Percentiles rank a stretch among this genome's conserved stretches.
Conservation (phyloP, 202 grass and related monocot genomes). For the Bolboschoenoplectus hybrid region DNA sequence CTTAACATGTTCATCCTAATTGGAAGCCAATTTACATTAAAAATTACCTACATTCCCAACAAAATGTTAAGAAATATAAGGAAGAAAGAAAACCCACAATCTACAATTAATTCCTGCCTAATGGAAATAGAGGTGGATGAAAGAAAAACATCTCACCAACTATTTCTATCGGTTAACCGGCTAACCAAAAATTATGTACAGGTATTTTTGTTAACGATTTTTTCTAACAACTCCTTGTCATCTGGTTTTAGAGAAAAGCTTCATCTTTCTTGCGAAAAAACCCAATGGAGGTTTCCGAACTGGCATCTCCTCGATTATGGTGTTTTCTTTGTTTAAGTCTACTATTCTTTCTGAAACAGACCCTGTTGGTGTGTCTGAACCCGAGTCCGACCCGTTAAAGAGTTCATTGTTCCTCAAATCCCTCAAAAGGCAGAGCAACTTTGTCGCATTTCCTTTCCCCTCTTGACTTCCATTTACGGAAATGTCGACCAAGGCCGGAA, state of each 20-base stretch:
- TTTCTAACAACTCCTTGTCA: conserved; percentile 38
- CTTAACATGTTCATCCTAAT: neutral
- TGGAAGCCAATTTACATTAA: conserved; percentile 2
- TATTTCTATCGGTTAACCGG: conserved; percentile 50
- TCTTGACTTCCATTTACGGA: conserved; percentile 75
- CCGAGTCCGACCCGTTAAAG: conserved; percentile 31
- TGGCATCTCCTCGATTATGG: conserved; percentile 39
- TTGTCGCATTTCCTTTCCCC: conserved; percentile 54
- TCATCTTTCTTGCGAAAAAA: conserved; percentile 70
- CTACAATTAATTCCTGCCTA: conserved; percentile 32
- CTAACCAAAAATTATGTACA: conserved; percentile 56
- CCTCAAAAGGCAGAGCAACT: conserved; percentile 78
- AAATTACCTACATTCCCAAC: conserved; percentile 10
- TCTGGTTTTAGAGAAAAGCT: conserved; percentile 67
- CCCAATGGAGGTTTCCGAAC: conserved; percentile 50
- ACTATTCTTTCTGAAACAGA: conserved; percentile 26
- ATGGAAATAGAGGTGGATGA: conserved; percentile 76
- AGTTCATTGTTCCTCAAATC: conserved; percentile 52
- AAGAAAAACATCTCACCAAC: conserved; percentile 60
- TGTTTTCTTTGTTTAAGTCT: conserved; percentile 40
- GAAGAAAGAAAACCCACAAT: conserved; percentile 28
- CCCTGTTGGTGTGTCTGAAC: conserved; percentile 52
- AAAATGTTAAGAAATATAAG: conserved; percentile 8
- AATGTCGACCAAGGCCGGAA: conserved; percentile 79
- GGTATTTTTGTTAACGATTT: conserved; percentile 34